Evolutionary conservation across 257 asterid genomes (phyloP).

Genomic region (Knoxia roxburghii): DNA sequence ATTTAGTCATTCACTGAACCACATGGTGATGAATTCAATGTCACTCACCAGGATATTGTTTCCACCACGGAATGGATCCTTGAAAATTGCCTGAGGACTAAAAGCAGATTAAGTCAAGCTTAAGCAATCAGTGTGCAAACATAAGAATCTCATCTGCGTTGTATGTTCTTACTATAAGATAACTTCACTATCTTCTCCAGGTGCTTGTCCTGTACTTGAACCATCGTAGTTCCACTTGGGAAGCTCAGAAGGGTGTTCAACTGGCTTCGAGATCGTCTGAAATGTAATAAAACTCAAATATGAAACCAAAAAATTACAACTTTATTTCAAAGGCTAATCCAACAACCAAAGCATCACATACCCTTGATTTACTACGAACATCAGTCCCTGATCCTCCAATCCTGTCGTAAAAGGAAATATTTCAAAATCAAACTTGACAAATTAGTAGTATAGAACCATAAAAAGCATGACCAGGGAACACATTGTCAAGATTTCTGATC

Average conservation of each 20-base stretch:
- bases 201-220: slow-evolving; percentile 98
- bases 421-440: neutral
- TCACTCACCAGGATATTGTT: slow-evolving; percentile 84
- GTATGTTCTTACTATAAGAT: slow-evolving; percentile 72
- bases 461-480: neutral
- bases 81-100: slow-evolving; percentile 98
- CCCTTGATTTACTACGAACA: slow-evolving; percentile 94
- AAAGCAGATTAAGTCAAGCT: slow-evolving; percentile 17
- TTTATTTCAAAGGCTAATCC: slow-evolving; percentile 4
- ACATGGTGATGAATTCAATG: neutral
- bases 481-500: neutral
- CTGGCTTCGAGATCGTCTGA: slow-evolving; percentile 83
- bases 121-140: neutral
- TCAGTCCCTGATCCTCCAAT: slow-evolving; percentile 94
- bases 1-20: neutral
- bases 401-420: slow-evolving; percentile 39
- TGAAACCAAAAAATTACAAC: slow-evolving; percentile 4
- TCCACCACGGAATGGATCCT: slow-evolving; percentile 98
- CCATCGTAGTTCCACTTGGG: slow-evolving; percentile 99
- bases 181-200: slow-evolving; percentile 98
- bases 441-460: neutral
- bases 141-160: neutral
- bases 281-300: slow-evolving; percentile 14
- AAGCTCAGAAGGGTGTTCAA: slow-evolving; percentile 88
- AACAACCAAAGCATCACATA: slow-evolving; percentile 19